These are phyloP conservation scores for Spathaspora boniae DNA, from an alignment of 805 yeast genomes.

Conservation along the genomic window DNA sequence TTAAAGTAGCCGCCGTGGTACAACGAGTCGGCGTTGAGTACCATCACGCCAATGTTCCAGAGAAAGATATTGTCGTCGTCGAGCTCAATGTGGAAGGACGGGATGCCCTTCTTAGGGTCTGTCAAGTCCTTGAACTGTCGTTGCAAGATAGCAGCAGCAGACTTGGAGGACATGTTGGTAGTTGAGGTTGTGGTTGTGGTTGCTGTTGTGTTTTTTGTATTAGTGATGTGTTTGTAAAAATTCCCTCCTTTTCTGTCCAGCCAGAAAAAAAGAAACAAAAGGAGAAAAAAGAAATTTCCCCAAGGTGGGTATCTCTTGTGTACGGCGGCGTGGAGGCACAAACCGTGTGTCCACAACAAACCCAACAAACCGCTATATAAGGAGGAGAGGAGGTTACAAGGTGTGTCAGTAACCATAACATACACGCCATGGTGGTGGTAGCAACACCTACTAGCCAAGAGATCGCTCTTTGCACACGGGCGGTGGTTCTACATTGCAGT, in stretches of 20 bases:
- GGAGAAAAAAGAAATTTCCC: neutral
- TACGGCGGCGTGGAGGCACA: no score
- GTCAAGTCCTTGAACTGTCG: slow-evolving; percentile 93
- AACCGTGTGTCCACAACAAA: no score
- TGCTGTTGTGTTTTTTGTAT: neutral
- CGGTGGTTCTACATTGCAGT: no score
- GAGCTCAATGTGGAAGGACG: slow-evolving; percentile 60
- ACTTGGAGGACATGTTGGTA: slow-evolving; percentile 40
- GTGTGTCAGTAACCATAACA: no score
- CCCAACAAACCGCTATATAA: no score
- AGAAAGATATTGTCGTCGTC: slow-evolving; percentile 55
- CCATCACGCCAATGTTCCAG: slow-evolving; percentile 91
- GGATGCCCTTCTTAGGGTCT: slow-evolving; percentile 76
- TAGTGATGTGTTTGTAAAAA: slow-evolving; percentile 1
- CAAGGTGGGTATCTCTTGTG: no score
- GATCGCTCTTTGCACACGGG: no score
- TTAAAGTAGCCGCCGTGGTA: slow-evolving; percentile 94
- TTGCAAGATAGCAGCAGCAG: slow-evolving; percentile 81
- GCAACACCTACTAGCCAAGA: no score
- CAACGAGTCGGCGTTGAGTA: slow-evolving; percentile 80
- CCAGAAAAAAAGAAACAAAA: slow-evolving; percentile 2
- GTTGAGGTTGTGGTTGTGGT: neutral
- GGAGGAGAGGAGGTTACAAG: no score
- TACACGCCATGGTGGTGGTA: no score
- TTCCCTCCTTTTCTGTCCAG: slow-evolving; percentile 2